These are phyloP conservation scores for Diplotaxis tenuifolia DNA, from an alignment of 345 rosid species.

Conservation along the genomic window DNA sequence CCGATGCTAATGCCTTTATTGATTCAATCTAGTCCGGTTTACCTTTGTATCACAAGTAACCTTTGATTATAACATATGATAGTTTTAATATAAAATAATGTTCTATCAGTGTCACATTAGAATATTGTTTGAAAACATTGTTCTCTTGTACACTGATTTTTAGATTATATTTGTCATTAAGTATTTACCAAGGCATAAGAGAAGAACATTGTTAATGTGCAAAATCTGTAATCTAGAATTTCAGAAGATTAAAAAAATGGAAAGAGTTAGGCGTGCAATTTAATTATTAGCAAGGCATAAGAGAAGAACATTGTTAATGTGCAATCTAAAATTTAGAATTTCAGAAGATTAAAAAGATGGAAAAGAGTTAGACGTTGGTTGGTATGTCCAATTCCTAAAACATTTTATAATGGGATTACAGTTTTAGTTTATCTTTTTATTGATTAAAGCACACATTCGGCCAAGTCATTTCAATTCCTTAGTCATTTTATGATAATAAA, in stretches of 20 bases:
- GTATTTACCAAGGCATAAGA: background rate
- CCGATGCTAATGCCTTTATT: background rate
- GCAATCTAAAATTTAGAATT: background rate
- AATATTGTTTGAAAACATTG: background rate
- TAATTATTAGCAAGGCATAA: background rate
- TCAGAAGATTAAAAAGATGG: background rate
- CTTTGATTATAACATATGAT: background rate
- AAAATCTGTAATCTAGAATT: background rate
- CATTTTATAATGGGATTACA: background rate
- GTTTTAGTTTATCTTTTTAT: background rate
- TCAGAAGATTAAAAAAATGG: background rate
- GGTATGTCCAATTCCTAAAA: slow-evolving; percentile 22
- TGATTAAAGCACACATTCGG: slow-evolving; percentile 11
- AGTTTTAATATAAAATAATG: background rate
- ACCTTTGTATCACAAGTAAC: background rate
- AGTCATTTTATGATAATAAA: slow-evolving; percentile 5
- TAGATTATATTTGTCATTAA: background rate
- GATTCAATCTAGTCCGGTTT: background rate
- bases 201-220: background rate
- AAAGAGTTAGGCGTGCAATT: slow-evolving; percentile 9
- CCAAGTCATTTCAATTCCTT: background rate
- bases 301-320: background rate
- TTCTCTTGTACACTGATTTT: background rate
- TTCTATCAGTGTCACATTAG: background rate
- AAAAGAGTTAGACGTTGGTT: slow-evolving; percentile 20